Base-by-base conservation (phyloP, 78 protist genomes). In the Dictyostelium intermedium region DNA sequence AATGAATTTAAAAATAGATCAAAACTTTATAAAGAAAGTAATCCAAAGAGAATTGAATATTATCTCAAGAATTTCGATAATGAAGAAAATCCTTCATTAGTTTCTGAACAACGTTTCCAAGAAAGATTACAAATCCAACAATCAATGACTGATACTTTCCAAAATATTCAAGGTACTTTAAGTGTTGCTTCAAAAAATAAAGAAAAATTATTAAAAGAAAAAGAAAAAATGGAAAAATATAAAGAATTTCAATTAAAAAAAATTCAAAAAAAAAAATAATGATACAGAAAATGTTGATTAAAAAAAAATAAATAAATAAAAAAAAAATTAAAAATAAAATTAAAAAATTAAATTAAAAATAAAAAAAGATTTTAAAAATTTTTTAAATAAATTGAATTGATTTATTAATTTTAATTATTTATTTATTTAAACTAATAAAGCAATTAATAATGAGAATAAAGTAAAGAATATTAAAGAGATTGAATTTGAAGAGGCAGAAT, bases 11-110 rank as follows among this genome's bases (percentile, higher is more conserved):
- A 23, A 77, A 35, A 77, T 9, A 16, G n/a, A 77, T n/a, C 30
- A 34, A 72, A 72, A 72, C 1, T 18, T n/a, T 25, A n/a, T 3
- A 77, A 43, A 77, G 60, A 41, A 35, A 35, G 11, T 41, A 41
- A 77, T 77, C 82, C 82, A 35, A 77, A 35, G 50, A 35, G 34
- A 41, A 35, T 77, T 11, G 82, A 77, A 77, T 77, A 77, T 25
- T 77, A 77, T 77, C 56, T 77, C 0, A 43, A 77, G 11, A n/a
- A 43, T 41, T 77, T 39, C 32, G 82, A 77, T 77, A 18, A 41
- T 5, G 30, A 35, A 7, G 8, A 73, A 6, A 27, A 37, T 30
- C 7, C 37, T 14, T 4, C 37, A 14, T 3, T 73, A n/a, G 4
- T 8, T 27, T 5, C 13, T 2, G 34, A 20, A 35, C 34, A 41